Evolutionary conservation across 192 early-diverging fungal species (phyloP).

Genomic region (Rhizoclosmatium sp.): DNA sequence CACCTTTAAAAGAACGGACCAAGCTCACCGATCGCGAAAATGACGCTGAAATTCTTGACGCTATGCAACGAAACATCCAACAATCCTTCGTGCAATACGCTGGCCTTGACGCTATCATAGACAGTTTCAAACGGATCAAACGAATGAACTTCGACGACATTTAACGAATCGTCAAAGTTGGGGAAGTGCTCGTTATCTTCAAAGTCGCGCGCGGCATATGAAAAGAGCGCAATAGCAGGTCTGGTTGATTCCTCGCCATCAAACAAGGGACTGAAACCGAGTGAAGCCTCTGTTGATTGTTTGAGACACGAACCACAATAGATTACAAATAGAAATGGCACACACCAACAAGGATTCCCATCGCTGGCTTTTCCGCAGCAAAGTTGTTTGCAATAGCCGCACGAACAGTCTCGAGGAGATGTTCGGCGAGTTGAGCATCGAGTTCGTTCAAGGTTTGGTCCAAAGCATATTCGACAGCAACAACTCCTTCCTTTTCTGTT

Average conservation of each 20-base stretch:
- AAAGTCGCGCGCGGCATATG: neutral
- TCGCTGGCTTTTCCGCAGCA: neutral
- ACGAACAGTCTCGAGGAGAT: neutral
- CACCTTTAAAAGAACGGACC: neutral
- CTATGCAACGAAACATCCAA: neutral
- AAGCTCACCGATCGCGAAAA: constrained; percentile 22
- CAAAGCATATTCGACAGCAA: neutral
- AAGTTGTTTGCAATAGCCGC: neutral
- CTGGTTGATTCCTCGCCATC: neutral
- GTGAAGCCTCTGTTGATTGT: neutral
- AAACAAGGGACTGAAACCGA: neutral
- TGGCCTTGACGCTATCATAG: neutral
- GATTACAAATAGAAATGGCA: neutral
- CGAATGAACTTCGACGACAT: constrained; percentile 7
- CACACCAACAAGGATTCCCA: neutral
- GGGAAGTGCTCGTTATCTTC: neutral
- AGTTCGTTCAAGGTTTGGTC: neutral
- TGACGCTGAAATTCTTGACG: neutral
- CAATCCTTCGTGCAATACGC: neutral
- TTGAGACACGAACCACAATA: no score
- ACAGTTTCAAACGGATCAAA: constrained; percentile 26
- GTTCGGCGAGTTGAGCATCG: neutral
- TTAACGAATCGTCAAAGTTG: neutral
- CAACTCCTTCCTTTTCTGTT: neutral
- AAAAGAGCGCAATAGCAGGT: constrained; percentile 5